phyloP scores from a whole-genome alignment of 768 basidiomycete genomes.

The Podaxis sp. region DNA sequence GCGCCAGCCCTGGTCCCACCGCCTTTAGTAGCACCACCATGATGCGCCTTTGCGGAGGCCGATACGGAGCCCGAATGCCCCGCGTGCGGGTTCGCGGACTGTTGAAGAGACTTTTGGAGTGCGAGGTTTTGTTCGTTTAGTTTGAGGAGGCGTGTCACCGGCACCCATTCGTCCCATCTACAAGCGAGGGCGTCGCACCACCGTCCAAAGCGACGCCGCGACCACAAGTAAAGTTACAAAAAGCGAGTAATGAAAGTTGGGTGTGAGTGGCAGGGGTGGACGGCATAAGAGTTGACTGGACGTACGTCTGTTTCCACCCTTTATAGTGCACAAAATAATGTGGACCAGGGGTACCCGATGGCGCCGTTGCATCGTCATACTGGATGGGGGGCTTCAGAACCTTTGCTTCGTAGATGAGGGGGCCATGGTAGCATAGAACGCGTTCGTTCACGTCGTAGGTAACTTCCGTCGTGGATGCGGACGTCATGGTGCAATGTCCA shows the following conservation, averaged over 20 bases:
- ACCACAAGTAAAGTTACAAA: background rate
- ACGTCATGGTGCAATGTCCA: slow-evolving; percentile 13
- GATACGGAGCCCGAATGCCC: slow-evolving; percentile 7
- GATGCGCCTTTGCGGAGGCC: background rate
- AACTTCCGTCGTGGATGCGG: slow-evolving; percentile 27
- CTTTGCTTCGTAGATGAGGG: slow-evolving; percentile 94
- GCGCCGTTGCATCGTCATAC: slow-evolving; percentile 63
- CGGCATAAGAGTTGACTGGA: slow-evolving; percentile 17
- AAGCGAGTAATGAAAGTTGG: background rate
- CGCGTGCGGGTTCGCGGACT: background rate
- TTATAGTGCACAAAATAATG: slow-evolving; percentile 99
- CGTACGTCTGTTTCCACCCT: slow-evolving; percentile 97
- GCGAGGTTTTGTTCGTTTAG: slow-evolving; percentile 77
- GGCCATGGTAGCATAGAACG: slow-evolving; percentile 93
- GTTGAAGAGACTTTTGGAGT: slow-evolving; percentile 68
- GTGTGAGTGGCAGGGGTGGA: background rate
- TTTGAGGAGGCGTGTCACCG: slow-evolving; percentile 77
- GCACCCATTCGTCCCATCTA: slow-evolving; percentile 99
- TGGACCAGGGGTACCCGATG: slow-evolving; percentile 62
- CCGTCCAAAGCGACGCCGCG: background rate
- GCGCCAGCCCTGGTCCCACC: slow-evolving; percentile 25
- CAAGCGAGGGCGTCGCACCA: background rate
- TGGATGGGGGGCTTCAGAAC: slow-evolving; percentile 61
- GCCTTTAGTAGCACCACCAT: slow-evolving; percentile 23
- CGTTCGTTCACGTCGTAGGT: slow-evolving; percentile 65